A percentile compares a stretch with the other conserved stretches of the same genome.
Evolutionary conservation across 1,284 basidiomycete genomes (phyloP).

Genomic region (Papiliotrema terrestris): DNA sequence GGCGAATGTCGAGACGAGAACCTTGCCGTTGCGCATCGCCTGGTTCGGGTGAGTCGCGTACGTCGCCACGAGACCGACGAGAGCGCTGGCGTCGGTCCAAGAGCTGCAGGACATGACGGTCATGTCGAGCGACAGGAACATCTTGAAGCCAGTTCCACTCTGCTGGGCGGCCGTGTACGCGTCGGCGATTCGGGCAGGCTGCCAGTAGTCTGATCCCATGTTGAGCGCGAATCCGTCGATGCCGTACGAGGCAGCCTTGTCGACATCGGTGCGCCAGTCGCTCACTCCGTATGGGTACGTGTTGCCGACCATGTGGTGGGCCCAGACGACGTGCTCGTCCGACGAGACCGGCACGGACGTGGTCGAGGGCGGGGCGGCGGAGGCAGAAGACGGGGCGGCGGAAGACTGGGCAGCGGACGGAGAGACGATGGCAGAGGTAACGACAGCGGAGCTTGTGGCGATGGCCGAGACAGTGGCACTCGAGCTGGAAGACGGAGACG

Average conservation of each 20-base stretch:
- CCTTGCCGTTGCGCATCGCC: conserved; percentile 57
- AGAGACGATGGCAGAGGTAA: not conserved
- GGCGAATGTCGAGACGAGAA: conserved; percentile 72
- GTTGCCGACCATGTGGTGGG: conserved; percentile 48
- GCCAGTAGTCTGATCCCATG: conserved; percentile 64
- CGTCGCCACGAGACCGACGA: conserved; percentile 54
- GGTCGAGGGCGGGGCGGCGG: conserved; percentile 13
- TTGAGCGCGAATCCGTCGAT: conserved; percentile 65
- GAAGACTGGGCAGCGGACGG: not conserved
- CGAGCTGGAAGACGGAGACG: not conserved
- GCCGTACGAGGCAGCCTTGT: conserved; percentile 42
- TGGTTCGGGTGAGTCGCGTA: conserved; percentile 63
- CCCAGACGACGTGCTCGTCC: conserved; percentile 35
- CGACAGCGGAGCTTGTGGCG: not conserved
- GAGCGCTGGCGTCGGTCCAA: conserved; percentile 49
- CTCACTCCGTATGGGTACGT: conserved; percentile 41
- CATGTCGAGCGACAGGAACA: conserved; percentile 58
- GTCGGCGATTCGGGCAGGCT: conserved; percentile 59
- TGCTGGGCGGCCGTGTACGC: conserved; percentile 58
- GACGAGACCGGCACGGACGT: conserved; percentile 18
- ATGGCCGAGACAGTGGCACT: not conserved
- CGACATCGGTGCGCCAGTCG: conserved; percentile 46
- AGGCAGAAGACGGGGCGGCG: conserved; percentile 13
- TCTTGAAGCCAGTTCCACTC: conserved; percentile 57
- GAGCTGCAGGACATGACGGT: conserved; percentile 55